phyloP scores from a whole-genome alignment of 2,329 filamentous ascomycete species.

The Zopfia rhizophila region DNA sequence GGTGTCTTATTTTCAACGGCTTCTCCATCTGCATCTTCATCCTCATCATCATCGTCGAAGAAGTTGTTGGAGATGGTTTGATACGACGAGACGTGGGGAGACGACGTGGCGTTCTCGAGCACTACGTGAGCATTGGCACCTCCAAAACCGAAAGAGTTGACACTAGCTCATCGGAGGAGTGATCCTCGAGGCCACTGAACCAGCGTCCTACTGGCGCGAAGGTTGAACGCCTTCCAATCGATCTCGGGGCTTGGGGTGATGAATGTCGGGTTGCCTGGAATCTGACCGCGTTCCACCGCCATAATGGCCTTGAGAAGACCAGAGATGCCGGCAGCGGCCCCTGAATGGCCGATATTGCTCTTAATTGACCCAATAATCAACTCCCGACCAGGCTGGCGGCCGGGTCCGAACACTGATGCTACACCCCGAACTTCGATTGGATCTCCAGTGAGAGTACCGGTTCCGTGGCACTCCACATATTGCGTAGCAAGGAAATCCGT shows the following conservation, averaged over 20 bases:
- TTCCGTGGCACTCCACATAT: conserved; percentile 55
- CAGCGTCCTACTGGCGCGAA: not conserved
- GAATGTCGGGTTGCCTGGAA: conserved; percentile 42
- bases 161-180: conserved; percentile 23
- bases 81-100: conserved; percentile 9
- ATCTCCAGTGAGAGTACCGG: conserved; percentile 61
- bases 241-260: conserved; percentile 34
- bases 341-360: conserved; percentile 47
- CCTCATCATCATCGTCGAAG: conserved; percentile 7
- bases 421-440: conserved; percentile 23
- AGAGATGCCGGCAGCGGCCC: conserved; percentile 47
- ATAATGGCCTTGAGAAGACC: conserved; percentile 47
- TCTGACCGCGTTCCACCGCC: conserved; percentile 42
- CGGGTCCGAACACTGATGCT: conserved; percentile 3
- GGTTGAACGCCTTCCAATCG: conserved; percentile 1
- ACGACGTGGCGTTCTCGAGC: conserved; percentile 21
- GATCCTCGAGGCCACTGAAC: not conserved
- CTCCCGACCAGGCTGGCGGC: too few relatives aligned
- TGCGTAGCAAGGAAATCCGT: conserved; percentile 18
- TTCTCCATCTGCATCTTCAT: not conserved
- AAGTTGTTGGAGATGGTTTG: not conserved
- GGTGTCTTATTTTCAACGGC: not conserved
- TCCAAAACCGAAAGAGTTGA: conserved; percentile 37
- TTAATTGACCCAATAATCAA: conserved; percentile 26
- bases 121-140: conserved; percentile 39